Evolutionary conservation across 1,284 basidiomycete species (phyloP).

Genomic region (Laetiporus sulphureus): DNA sequence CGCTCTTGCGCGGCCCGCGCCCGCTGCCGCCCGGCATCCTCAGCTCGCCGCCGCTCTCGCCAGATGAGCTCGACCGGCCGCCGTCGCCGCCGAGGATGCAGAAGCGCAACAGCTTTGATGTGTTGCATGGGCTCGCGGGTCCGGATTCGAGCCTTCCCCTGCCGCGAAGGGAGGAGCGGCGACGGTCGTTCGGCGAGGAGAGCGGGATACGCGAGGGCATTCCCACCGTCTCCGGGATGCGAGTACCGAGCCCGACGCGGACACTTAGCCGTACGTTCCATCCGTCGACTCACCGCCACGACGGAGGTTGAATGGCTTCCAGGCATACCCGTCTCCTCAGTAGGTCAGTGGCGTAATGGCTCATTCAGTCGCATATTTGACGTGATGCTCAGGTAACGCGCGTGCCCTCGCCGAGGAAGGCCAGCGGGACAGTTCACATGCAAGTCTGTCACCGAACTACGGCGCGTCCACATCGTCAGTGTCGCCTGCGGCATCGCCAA

Average conservation of each 20-base stretch:
- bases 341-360: slow-evolving; percentile 39
- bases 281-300: not conserved
- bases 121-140: slow-evolving; percentile 62
- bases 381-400: slow-evolving; percentile 57
- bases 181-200: slow-evolving; percentile 30
- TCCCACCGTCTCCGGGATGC: slow-evolving; percentile 45
- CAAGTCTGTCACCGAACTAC: slow-evolving; percentile 18
- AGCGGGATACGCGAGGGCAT: slow-evolving; percentile 66
- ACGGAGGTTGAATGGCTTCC: slow-evolving; percentile 12
- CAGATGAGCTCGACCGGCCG: slow-evolving; percentile 20
- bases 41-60: slow-evolving; percentile 31
- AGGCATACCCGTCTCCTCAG: slow-evolving; percentile 79
- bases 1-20: slow-evolving; percentile 56
- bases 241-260: slow-evolving; percentile 64
- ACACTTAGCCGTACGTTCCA: slow-evolving; percentile 67
- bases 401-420: slow-evolving; percentile 73
- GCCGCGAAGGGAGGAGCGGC: slow-evolving; percentile 43
- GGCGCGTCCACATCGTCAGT: slow-evolving; percentile 20
- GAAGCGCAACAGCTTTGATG: slow-evolving; percentile 63
- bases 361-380: slow-evolving; percentile 10
- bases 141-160: slow-evolving; percentile 69
- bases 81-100: slow-evolving; percentile 34
- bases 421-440: slow-evolving; percentile 6
- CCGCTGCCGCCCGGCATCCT: slow-evolving; percentile 42
- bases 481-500: slow-evolving; percentile 19